Evolutionary conservation across 768 basidiomycete species (phyloP), one percentile per base, ranked within the genome.

Genomic region (Amyloporia xantha): DNA sequence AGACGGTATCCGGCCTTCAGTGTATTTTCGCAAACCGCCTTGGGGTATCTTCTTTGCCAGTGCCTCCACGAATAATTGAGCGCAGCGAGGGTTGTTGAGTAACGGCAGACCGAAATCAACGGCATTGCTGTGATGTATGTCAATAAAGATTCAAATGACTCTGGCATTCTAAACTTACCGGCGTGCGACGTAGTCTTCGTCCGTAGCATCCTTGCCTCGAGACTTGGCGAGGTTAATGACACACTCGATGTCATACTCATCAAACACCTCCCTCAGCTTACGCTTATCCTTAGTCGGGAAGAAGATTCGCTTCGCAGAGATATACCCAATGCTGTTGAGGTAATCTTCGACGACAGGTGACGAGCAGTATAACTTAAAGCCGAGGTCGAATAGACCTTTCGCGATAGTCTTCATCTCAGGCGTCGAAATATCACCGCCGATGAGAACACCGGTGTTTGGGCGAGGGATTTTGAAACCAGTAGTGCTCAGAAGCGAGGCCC

Each of bases 231-330:
- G 76, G 70, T 98, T 97, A 68, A 98, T 82, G 37, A 99, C 96
- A 41, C 82, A 85, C 61, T 92, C 86, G 58, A 99, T 95, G 56
- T 97, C 90, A 65, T 86, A 86, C 66, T 95, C 88, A 65, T 91
- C 89, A 54, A 91, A 94, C 11, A 95, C 95, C 64, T 92, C 86
- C 28, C 91, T 85, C 13, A 98, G 74, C 66, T 90, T 92, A 41
- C 96, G 78, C 76, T 99, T 98, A 70, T 99, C 96, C 54, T 89
- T 84, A 43, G 86, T 87, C 4, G 96, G 96, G 84, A 99, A 95
- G 71, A 92, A 81, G 60, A 99, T 97, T 51, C 86, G 84, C 72
- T 91, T 87, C 47, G 82, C 89, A 11, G 71, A 67, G 19, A 96
- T 78, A 61, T 92, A 84, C 5, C 84, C 82, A 43, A 92, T 73